A percentile compares a stretch with the other conserved stretches of the same genome.
These are phyloP conservation scores for Ruellia speciosa DNA, from an alignment of 305 asterid species.

Conservation along the genomic window DNA sequence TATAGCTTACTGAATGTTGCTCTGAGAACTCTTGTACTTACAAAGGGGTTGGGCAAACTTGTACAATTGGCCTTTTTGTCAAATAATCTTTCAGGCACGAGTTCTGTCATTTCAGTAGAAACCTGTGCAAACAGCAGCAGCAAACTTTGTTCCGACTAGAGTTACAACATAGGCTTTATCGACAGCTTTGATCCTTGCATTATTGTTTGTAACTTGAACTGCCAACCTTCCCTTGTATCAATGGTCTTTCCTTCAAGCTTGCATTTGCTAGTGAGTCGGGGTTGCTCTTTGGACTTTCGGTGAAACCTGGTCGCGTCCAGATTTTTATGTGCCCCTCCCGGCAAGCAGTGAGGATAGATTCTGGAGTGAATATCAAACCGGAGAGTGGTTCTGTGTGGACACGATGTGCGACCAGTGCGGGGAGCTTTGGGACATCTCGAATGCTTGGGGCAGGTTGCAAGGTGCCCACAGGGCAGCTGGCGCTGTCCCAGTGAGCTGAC, in stretches of 20 bases:
- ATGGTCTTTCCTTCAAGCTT: constrained; percentile 47
- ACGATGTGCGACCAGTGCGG: constrained; percentile 79
- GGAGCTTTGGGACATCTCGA: constrained; percentile 78
- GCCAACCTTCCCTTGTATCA: constrained; percentile 39
- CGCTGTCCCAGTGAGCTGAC: constrained; percentile 88
- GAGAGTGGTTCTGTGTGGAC: constrained; percentile 95
- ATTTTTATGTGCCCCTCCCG: constrained; percentile 91
- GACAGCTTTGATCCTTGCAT: constrained; percentile 15
- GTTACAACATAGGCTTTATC: constrained; percentile 17
- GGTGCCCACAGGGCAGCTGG: constrained; percentile 56
- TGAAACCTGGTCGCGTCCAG: constrained; percentile 74
- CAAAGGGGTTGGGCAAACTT: constrained; percentile 26
- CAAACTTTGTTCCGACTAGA: constrained; percentile 9
- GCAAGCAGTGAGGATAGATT: constrained; percentile 73
- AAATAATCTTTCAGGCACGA: constrained; percentile 39
- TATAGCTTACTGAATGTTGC: constrained; percentile 24
- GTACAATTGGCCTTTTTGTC: constrained; percentile 38
- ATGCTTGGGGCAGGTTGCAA: constrained; percentile 87
- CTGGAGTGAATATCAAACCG: constrained; percentile 72
- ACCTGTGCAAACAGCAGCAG: constrained; percentile 26
- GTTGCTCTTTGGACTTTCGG: constrained; percentile 53
- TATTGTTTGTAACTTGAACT: constrained; percentile 52
- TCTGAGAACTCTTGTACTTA: constrained; percentile 46
- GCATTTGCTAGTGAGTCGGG: constrained; percentile 47
- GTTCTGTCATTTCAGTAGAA: constrained; percentile 26